Conservation (phyloP, 371 early-diverging fungal species). For the Apophysomyces ossiformis region DNA sequence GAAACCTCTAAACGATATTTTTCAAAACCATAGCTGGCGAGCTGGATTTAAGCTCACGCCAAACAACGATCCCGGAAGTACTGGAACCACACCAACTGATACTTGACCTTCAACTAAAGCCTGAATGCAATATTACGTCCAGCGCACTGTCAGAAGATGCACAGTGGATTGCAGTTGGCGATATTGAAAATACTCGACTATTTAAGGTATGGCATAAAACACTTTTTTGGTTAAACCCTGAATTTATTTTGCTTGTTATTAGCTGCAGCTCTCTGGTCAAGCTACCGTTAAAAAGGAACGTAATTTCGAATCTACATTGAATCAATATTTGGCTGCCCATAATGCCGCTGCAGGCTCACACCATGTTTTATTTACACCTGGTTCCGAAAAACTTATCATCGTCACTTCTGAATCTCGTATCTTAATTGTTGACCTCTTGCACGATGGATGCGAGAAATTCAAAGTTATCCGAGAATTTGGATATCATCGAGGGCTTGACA, state of each 20-base stretch:
- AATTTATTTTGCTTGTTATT: conserved; percentile 15
- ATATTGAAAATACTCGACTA: conserved; percentile 73
- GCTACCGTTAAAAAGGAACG: conserved; percentile 58
- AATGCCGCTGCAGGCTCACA: conserved; percentile 56
- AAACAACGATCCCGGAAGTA: conserved; percentile 48
- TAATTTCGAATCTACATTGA: conserved; percentile 45
- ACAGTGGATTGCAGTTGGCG: conserved; percentile 83
- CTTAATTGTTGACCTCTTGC: conserved; percentile 62
- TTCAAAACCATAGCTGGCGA: conserved; percentile 19
- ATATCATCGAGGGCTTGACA: conserved; percentile 65
- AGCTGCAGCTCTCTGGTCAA: conserved; percentile 38
- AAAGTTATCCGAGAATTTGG: conserved; percentile 62
- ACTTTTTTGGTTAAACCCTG: neutral
- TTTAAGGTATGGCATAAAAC: conserved; percentile 52
- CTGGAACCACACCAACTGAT: conserved; percentile 67
- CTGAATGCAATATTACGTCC: conserved; percentile 67
- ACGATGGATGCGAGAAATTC: conserved; percentile 58
- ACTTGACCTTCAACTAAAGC: conserved; percentile 66
- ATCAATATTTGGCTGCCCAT: conserved; percentile 34
- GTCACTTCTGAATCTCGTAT: conserved; percentile 71
- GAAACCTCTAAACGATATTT: neutral
- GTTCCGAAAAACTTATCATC: conserved; percentile 64
- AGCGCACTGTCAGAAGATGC: conserved; percentile 86
- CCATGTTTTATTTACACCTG: conserved; percentile 72
- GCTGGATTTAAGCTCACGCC: conserved; percentile 16